Conservation (phyloP, 495 filamentous ascomycete genomes). For the Thozetella sp. region DNA sequence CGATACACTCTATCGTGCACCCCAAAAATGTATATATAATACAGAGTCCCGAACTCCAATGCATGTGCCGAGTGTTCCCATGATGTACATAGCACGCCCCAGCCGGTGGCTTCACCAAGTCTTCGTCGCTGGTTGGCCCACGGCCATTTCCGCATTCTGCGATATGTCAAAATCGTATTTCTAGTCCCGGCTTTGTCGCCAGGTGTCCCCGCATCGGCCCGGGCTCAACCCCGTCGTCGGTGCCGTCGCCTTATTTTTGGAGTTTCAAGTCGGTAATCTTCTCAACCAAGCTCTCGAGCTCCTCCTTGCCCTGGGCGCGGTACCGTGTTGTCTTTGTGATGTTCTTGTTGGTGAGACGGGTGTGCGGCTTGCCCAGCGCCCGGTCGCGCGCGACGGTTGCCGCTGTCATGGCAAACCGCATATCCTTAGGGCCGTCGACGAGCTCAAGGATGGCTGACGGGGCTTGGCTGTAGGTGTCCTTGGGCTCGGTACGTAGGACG, state of each 20-base stretch:
- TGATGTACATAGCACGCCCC: not conserved
- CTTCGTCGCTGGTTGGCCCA: not conserved
- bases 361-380: constrained; percentile 50
- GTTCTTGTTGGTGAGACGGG: constrained; percentile 74
- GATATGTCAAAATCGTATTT: not conserved
- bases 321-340: constrained; percentile 83
- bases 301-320: constrained; percentile 64
- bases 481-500: constrained; percentile 81
- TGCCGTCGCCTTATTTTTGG: not conserved
- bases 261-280: constrained; percentile 48
- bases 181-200: not conserved
- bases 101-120: not conserved
- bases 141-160: not conserved
- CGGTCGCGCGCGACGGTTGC: constrained; percentile 69
- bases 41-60: constrained; percentile 1
- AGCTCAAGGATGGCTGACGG: constrained; percentile 91
- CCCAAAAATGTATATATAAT: not conserved
- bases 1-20: not conserved
- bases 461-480: constrained; percentile 80
- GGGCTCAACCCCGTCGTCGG: not conserved
- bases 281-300: constrained; percentile 71
- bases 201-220: not conserved
- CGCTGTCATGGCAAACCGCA: constrained; percentile 92
- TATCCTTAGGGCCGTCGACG: constrained; percentile 92
- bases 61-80: not conserved